phyloP scores from a whole-genome alignment of 306 rosid genomes.

The barrel medic (Medicago truncatula) region MtrunA17r5.0-ANR NC_053043.1:21336001-21336500 shows the following conservation, averaged over 20 bases:
- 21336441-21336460: no score
- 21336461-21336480: no score
- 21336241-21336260: neutral
- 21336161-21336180: neutral
- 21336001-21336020: neutral
- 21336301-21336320: conserved; percentile 7
- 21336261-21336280: neutral
- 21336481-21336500: no score
- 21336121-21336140: neutral
- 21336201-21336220: conserved; percentile 18
- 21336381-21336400: no score
- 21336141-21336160: neutral
- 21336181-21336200: conserved; percentile 10
- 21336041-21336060: neutral
- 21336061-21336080: neutral
- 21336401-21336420: no score
- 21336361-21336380: neutral
- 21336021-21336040: neutral
- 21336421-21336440: no score
- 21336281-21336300: neutral
- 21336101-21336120: neutral
- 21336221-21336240: conserved; percentile 28
- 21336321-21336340: conserved; percentile 4
- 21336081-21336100: neutral
- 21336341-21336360: neutral